phyloP scores from a whole-genome alignment of 140 eudicot genomes.

The Anethum foeniculum region DNA sequence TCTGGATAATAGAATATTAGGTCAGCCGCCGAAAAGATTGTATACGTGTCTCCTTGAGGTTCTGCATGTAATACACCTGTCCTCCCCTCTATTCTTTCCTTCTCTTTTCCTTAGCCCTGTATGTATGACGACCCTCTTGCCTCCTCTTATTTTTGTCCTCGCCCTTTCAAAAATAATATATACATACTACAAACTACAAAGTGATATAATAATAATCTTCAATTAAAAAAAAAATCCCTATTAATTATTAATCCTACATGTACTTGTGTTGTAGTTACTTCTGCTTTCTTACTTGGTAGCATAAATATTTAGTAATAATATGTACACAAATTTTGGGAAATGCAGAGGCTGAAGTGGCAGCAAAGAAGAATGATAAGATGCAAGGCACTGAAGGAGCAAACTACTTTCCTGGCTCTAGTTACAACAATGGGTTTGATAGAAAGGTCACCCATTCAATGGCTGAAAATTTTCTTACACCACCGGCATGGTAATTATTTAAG shows the following conservation, averaged over 20 bases:
- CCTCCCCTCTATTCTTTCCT: background rate
- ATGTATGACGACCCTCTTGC: no score
- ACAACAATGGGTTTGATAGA: background rate
- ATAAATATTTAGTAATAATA: background rate
- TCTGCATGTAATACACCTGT: constrained; percentile 14
- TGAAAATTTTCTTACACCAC: background rate
- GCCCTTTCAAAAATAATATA: background rate
- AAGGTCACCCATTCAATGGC: background rate
- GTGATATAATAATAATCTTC: no score
- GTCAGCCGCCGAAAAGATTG: background rate
- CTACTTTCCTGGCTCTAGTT: background rate
- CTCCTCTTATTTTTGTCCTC: background rate
- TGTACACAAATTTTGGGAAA: background rate
- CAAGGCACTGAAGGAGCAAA: background rate
- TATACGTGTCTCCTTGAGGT: background rate
- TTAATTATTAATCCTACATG: no score
- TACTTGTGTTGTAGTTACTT: no score
- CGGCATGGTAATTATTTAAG: background rate
- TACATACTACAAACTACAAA: no score
- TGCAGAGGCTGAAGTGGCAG: constrained; percentile 5
- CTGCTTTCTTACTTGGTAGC: no score
- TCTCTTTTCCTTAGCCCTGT: background rate
- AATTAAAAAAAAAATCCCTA: no score
- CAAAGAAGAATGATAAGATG: background rate
- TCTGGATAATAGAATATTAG: background rate